These are phyloP conservation scores for Trichophyton verrucosum DNA, from an alignment of 2,329 filamentous ascomycete genomes.

Conservation along the genomic window DNA sequence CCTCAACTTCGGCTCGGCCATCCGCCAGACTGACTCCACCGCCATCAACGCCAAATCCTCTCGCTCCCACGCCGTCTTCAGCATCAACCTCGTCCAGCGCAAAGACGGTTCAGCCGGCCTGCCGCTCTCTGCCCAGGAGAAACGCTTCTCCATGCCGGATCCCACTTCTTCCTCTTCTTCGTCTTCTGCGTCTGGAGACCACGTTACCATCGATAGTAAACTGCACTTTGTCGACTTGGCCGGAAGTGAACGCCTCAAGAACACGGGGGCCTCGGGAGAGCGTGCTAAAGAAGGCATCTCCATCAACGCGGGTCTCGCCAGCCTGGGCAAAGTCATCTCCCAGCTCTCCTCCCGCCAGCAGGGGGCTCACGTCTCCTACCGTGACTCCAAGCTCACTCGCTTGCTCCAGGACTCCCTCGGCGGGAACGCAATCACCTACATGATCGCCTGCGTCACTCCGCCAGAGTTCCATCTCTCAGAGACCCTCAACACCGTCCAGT, in stretches of 20 bases:
- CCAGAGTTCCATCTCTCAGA: slow-evolving; percentile 96
- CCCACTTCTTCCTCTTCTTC: slow-evolving; percentile 59
- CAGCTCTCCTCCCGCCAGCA: slow-evolving; percentile 83
- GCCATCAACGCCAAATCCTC: slow-evolving; percentile 97
- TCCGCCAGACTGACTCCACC: slow-evolving; percentile 92
- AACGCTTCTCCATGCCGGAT: slow-evolving; percentile 73
- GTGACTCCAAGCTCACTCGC: slow-evolving; percentile 92
- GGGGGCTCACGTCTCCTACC: slow-evolving; percentile 88
- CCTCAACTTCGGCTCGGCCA: slow-evolving; percentile 81
- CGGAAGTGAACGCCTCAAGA: slow-evolving; percentile 91
- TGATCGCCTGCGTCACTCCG: slow-evolving; percentile 97
- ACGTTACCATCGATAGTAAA: slow-evolving; percentile 88
- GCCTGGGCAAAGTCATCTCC: slow-evolving; percentile 93
- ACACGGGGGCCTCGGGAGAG: slow-evolving; percentile 89
- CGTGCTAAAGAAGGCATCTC: slow-evolving; percentile 92
- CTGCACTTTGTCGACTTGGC: slow-evolving; percentile 96
- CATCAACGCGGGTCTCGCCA: slow-evolving; percentile 91
- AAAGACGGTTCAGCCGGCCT: slow-evolving; percentile 43
- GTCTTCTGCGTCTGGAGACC: slow-evolving; percentile 55
- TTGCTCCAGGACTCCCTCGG: slow-evolving; percentile 92
- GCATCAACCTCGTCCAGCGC: slow-evolving; percentile 76
- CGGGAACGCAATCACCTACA: slow-evolving; percentile 95
- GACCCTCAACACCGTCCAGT: slow-evolving; percentile 93
- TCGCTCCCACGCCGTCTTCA: slow-evolving; percentile 94
- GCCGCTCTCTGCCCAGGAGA: slow-evolving; percentile 51